Conservation (phyloP, 345 rosid species). For the Pistacia integerrima region DNA sequence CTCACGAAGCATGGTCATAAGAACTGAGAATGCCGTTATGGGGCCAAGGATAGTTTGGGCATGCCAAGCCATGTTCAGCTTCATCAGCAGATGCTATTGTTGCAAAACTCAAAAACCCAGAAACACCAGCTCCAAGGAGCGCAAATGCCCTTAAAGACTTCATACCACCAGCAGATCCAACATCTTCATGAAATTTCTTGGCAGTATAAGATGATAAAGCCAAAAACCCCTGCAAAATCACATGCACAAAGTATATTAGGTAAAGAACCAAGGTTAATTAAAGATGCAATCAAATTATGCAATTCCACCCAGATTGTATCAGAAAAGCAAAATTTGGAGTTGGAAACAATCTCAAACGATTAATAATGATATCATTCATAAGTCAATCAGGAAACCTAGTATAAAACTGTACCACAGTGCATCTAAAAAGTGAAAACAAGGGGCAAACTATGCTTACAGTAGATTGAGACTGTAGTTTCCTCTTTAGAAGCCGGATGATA, state of each 20-base stretch:
- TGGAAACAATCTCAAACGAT: not conserved
- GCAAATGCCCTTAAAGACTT: conserved; percentile 66
- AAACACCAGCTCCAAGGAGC: conserved; percentile 82
- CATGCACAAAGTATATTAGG: conserved; percentile 23
- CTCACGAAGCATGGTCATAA: conserved; percentile 99
- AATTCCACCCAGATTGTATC: not conserved
- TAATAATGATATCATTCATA: not conserved
- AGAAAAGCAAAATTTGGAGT: not conserved
- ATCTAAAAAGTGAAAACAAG: not conserved
- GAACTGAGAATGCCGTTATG: conserved; percentile 96
- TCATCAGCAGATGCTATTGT: conserved; percentile 91
- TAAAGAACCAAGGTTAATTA: not conserved
- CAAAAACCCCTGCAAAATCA: conserved; percentile 56
- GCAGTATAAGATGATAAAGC: conserved; percentile 55
- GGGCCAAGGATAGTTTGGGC: conserved; percentile 98
- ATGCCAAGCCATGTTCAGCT: conserved; percentile 95
- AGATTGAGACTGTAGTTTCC: conserved; percentile 70
- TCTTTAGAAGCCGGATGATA: conserved; percentile 86
- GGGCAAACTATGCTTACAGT: conserved; percentile 46
- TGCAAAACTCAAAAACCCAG: conserved; percentile 78
- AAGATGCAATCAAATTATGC: not conserved
- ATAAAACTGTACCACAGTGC: too few relatives aligned
- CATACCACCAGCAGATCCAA: conserved; percentile 56
- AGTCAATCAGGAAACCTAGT: not conserved
- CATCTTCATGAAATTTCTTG: conserved; percentile 65